Evolutionary conservation across 306 rosid genomes (phyloP), one percentile per base, ranked within the genome.

Genomic region (Fragaria iinumae): DNA sequence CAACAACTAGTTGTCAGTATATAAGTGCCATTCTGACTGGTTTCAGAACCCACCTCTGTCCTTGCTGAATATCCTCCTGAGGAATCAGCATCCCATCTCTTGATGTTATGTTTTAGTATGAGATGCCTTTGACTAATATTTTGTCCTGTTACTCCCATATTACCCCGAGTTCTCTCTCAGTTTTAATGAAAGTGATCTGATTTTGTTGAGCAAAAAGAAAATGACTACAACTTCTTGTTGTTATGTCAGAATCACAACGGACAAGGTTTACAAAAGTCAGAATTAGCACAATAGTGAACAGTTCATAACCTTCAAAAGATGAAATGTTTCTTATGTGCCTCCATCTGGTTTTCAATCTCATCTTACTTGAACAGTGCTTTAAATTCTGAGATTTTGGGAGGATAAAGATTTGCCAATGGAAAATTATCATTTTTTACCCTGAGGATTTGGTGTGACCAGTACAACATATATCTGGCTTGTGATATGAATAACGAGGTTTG

Each of bases 361-460:
- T 23, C 32, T 6, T 69, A 23, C 1, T 44, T 44, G 13, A 69
- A 13, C 36, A 45, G 5, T 69, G 56, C 23, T 0, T 25, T 16
- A 45, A 45, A 17, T 45, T 39, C 73, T 69, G 39, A 44, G 4
- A 13, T 23, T 43, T 69, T 45, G 12, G 56, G 56, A 69, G 21
- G 39, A 45, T 45, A 69, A 45, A 9, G 13, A 27, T 60, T 60
- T 27, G 10, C 64, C 16, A 23, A 8, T 6, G n/a, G 36, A 65
- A 34, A 36, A 6, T 36, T 29, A 20, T 38, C 8, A 1, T 43
- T 41, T 38, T 43, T 41, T 43, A 20, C 50, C 23, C 18, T 66
- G 63, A 9, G 41, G 41, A 23, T 32, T 71, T n/a, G 75, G 75
- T 25, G 18, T 69, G 73, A 69, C 38, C 41, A 25, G 41, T 68